Evolutionary conservation across 768 basidiomycete genomes (phyloP), one percentile per base, ranked within the genome.

Genomic region (Russula vinacea): DNA sequence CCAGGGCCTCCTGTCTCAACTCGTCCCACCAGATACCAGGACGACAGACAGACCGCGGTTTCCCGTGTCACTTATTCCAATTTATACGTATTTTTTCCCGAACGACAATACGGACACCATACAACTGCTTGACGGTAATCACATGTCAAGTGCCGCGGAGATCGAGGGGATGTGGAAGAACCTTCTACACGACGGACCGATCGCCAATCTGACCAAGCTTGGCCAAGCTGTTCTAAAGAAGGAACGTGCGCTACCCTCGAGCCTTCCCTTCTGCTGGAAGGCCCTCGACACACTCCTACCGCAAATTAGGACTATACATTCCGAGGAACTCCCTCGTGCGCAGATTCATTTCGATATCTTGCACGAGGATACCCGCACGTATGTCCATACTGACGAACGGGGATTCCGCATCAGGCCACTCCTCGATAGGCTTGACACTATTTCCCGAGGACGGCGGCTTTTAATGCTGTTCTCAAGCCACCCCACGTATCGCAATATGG

Each of bases 221-320:
- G 33, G 52, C 19, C 17, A 49, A 4, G 45, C 44, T 26, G 17
- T 64, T 47, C 51, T 29, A n/a, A n/a, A 10, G 22, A 9, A 37
- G 10, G 52, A 47, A n/a, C 14, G 16, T 3, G 50, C 24, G 2
- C 35, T 19, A 13, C 44, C 24, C 5, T 47, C n/a, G 5, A 33
- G 19, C 26, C 62, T 64, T 33, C 53, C 62, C 9, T 29, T 64
- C 26, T 64, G 58, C 22, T 64, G 62, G 62, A 53, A 11, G 17
- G 49, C 58, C n/a, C 52, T 64, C 52, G 52, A 64, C 35, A 17
- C 45, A 11, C 62, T 64, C 35, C 19, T 53, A 35, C 59, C 26
- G 29, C 35, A 39, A 17, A 52, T 64, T 26, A 26, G 22, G n/a
- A 55, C 59, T 6, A 9, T 53, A n/a, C 37, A 22, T n/a, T 35